These are phyloP conservation scores for Colletotrichum horii DNA, from an alignment of 2,329 filamentous ascomycete species.

Conservation along the genomic window DNA sequence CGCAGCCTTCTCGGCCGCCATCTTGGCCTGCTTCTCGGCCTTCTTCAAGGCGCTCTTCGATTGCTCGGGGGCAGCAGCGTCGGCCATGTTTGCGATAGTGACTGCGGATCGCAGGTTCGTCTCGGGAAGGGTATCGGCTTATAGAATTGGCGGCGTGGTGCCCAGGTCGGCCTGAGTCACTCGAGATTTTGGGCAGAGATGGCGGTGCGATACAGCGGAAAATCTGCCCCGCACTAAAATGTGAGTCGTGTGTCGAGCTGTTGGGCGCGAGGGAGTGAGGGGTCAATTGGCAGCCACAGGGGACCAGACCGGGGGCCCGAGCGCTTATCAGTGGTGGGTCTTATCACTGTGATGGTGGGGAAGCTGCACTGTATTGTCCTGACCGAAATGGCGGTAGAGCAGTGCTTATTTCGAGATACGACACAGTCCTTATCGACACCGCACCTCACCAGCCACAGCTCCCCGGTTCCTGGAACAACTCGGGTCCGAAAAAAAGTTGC, in stretches of 20 bases:
- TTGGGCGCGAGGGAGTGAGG: slow-evolving; percentile 13
- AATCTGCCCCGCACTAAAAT: slow-evolving; percentile 23
- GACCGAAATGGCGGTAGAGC: accelerated
- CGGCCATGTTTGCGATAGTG: slow-evolving; percentile 22
- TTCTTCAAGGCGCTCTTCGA: slow-evolving; percentile 72
- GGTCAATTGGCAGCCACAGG: slow-evolving; percentile 21
- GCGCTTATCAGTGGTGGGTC: neutral
- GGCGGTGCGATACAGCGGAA: slow-evolving; percentile 17
- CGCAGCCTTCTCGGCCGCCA: slow-evolving; percentile 65
- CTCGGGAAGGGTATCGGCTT: slow-evolving; percentile 8
- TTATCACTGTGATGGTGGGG: neutral
- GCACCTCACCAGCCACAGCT: slow-evolving; percentile 18
- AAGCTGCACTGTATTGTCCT: neutral
- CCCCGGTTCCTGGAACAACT: slow-evolving; percentile 23
- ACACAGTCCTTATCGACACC: neutral
- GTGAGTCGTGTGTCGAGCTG: slow-evolving; percentile 18
- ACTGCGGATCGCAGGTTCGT: slow-evolving; percentile 11
- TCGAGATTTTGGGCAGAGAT: slow-evolving; percentile 18
- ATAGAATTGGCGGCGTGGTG: slow-evolving; percentile 4
- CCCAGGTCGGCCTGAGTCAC: slow-evolving; percentile 21
- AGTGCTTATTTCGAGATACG: neutral
- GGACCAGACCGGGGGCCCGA: neutral
- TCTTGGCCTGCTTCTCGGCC: slow-evolving; percentile 67
- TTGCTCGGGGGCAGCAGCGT: slow-evolving; percentile 30
- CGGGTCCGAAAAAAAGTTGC: slow-evolving; percentile 25